phyloP scores from a whole-genome alignment of 2,329 filamentous ascomycete species.

The Colletotrichum liaoningense region DNA sequence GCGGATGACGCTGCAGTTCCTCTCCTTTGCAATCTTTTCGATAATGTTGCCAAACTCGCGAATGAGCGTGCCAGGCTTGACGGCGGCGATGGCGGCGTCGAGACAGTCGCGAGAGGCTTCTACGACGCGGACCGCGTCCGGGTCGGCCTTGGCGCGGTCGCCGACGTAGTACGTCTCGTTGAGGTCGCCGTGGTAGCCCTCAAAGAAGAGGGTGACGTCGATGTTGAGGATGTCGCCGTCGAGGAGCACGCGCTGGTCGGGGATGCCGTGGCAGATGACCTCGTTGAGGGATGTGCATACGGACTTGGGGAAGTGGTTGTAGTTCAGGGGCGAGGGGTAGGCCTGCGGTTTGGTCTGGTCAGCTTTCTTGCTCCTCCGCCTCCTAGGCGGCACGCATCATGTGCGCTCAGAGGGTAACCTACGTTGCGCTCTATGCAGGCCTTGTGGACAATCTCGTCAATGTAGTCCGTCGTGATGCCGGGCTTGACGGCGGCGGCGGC shows the following conservation, averaged over 20 bases:
- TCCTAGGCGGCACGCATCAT: not conserved
- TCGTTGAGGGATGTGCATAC: conserved; percentile 97
- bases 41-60: conserved; percentile 94
- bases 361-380: not conserved
- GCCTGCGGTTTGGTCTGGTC: conserved; percentile 64
- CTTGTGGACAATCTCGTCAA: conserved; percentile 95
- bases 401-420: conserved; percentile 48
- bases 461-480: conserved; percentile 95
- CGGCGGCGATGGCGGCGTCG: conserved; percentile 88
- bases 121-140: conserved; percentile 89
- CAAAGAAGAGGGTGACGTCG: conserved; percentile 93
- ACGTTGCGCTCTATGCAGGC: conserved; percentile 94
- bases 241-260: conserved; percentile 85
- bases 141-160: conserved; percentile 83
- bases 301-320: conserved; percentile 96
- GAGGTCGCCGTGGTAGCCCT: conserved; percentile 93
- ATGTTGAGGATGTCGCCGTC: conserved; percentile 98
- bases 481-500: conserved; percentile 85
- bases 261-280: conserved; percentile 98
- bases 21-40: conserved; percentile 91
- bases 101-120: conserved; percentile 91
- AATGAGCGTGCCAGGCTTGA: conserved; percentile 94
- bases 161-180: conserved; percentile 99
- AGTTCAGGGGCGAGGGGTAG: conserved; percentile 95
- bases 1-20: conserved; percentile 89